phyloP scores from a whole-genome alignment of 768 basidiomycete species.

The Lactarius indigo region DNA sequence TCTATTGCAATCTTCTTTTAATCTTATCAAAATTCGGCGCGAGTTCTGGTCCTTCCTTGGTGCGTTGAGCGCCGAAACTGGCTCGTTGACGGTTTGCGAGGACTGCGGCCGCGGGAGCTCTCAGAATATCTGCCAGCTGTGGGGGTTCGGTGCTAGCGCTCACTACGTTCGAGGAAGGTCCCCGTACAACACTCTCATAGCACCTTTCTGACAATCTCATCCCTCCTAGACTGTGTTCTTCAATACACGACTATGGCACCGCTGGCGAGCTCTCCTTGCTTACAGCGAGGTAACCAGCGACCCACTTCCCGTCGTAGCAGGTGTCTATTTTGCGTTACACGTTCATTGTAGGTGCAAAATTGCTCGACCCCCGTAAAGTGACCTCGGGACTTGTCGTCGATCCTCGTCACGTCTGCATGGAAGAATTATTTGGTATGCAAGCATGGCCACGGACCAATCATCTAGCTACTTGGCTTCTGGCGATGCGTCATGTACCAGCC shows the following conservation, averaged over 20 bases:
- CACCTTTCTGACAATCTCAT: background rate
- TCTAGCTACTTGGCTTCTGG: background rate
- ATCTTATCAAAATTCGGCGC: constrained; percentile 6
- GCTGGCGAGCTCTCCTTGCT: background rate
- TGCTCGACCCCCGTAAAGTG: background rate
- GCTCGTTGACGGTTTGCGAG: background rate
- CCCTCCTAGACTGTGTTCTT: background rate
- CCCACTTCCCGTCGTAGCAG: background rate
- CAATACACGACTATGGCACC: background rate
- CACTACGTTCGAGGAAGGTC: background rate
- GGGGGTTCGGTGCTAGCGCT: background rate
- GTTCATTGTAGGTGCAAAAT: background rate
- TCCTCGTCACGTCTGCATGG: background rate
- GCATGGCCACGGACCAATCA: background rate
- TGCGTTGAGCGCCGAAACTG: background rate
- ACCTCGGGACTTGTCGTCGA: background rate
- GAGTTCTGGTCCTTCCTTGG: background rate
- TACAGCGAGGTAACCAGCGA: background rate
- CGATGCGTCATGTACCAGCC: background rate
- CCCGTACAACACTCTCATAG: background rate
- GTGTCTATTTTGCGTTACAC: background rate
- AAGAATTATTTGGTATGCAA: background rate
- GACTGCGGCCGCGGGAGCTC: background rate
- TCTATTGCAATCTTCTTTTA: no score
- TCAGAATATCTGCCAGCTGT: background rate